Base-by-base conservation (phyloP, 2,329 filamentous ascomycete species). In the Colletotrichum sp. region DNA sequence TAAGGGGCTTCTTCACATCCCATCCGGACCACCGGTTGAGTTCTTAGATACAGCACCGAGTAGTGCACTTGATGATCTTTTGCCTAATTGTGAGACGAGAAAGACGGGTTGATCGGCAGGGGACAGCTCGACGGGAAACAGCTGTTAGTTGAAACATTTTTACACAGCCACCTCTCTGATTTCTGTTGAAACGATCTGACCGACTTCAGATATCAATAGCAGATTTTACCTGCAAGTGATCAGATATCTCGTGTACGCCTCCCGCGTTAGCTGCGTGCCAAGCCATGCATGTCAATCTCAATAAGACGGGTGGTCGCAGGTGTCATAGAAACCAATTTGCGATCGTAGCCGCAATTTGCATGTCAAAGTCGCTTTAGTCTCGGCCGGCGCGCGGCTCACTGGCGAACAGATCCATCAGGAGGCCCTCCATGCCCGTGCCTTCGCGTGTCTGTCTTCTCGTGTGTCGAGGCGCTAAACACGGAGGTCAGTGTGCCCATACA, bases 81-180 rank as follows among this genome's bases (percentile, higher is more conserved):
- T 21, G 16, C 36, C 15, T n/a, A 12, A 7, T 18, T 24, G 39
- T 16, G 57, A 72, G 43, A 66, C 34, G 13, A 13, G 32, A 7
- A 9, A 18, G 8, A 32, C 15, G 6, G 15, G 15, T 18, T 12
- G n/a, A 39, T 34, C 18, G 18, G 6, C 13, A 66, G 28, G 21
- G 32, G 21, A 64, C 6, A 18, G 6, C 28, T n/a, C n/a, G n/a
- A 64, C 15, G 16, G 16, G 16, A 64, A 26, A n/a, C 30, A 8
- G 18, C 10, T 32, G 6, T 34, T n/a, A 26, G 21, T 68, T 36
- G 13, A 68, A 21, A 26, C 34, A 34, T 18, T 28, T n/a, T 13
- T 21, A 64, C 73, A 67, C 73, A 64, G 73, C 73, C 73, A 73
- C 73, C 30, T 66, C 39, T 63, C 52, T 63, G 61, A 72, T 63